Base-by-base conservation (phyloP, 2,329 filamentous ascomycete species). In the Aspergillus piperis region DNA sequence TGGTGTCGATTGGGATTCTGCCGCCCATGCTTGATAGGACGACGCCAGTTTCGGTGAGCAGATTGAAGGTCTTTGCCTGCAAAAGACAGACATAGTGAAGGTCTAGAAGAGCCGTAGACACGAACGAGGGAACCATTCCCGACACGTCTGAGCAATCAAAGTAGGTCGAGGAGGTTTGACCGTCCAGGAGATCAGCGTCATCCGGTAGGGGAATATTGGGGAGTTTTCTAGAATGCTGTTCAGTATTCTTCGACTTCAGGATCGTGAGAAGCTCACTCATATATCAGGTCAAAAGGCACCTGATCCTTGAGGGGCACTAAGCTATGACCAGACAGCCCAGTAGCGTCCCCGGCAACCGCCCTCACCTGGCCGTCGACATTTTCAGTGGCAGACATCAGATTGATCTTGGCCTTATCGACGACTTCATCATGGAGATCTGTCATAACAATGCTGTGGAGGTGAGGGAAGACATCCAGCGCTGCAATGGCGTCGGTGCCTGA, bases 401-500 rank as follows among this genome's bases (percentile, higher is more conserved):
- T 54, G 8, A 30, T 10, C 30, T 23, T 44, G 17, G 52, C 52
- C 2, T 19, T 27, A 2, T 25, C 15, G 6, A 47, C 52, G 3
- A 54, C 52, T 23, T 44, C 27, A 7, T 42, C 39, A 11, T 42
- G 42, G 5, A 54, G 27, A 25, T 54, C 52, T 23, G 52, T 54
- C 39, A 54, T 47, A 25, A 30, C 30, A 25, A 54, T 21, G 23
- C 25, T 44, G 52, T 3, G 10, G 3, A 54, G 39, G 1, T 32
- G 39, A 15, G 52, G 39, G 39, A 54, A 54, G 38, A 47, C 10
- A 17, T 54, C 52, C n/a, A 54, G 52, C 5, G 39, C 39, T 2
- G 39, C 52, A 8, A 54, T 30, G 13, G 21, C 52, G 23, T 54
- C 52, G 25, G 52, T 54, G 8, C 52, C 52, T 3, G 52, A 54